Conservation (phyloP, 768 basidiomycete species). For the Plicaturopsis crispa region DNA sequence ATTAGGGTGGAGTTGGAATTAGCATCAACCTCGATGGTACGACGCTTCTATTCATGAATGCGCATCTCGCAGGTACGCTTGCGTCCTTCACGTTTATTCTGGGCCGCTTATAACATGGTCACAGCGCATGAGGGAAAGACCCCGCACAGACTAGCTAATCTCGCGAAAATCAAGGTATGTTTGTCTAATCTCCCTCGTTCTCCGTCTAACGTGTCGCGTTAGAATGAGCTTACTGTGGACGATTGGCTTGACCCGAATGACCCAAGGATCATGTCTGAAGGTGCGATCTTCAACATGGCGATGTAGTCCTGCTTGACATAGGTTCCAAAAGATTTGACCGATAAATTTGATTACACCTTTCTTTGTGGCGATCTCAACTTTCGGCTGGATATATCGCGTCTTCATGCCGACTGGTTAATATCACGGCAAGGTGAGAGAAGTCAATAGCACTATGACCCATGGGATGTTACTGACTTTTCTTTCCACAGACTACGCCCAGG, state of each 20-base stretch:
- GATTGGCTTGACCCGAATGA: slow-evolving; percentile 64
- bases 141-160: slow-evolving; percentile 75
- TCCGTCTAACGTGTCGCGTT: background rate
- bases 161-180: slow-evolving; percentile 79
- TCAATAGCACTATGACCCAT: background rate
- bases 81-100: background rate
- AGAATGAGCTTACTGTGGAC: slow-evolving; percentile 75
- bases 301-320: slow-evolving; percentile 5
- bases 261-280: slow-evolving; percentile 63
- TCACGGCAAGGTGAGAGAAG: slow-evolving; percentile 56
- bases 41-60: slow-evolving; percentile 84
- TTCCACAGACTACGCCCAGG: slow-evolving; percentile 68
- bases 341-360: slow-evolving; percentile 85
- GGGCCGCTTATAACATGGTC: slow-evolving; percentile 2
- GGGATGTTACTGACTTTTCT: slow-evolving; percentile 4
- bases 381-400: slow-evolving; percentile 76
- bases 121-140: slow-evolving; percentile 72
- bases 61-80: slow-evolving; percentile 73
- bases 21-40: slow-evolving; percentile 77
- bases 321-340: slow-evolving; percentile 57
- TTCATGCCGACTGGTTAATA: slow-evolving; percentile 94
- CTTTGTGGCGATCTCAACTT: slow-evolving; percentile 92
- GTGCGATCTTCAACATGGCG: slow-evolving; percentile 23
- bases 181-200: background rate
- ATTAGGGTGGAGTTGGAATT: slow-evolving; percentile 73